Percentiles rank a stretch among this genome's conserved stretches.
These are phyloP conservation scores for Ophiostoma himal-ulmi DNA, from an alignment of 2,329 filamentous ascomycete genomes.

Conservation along the genomic window DNA sequence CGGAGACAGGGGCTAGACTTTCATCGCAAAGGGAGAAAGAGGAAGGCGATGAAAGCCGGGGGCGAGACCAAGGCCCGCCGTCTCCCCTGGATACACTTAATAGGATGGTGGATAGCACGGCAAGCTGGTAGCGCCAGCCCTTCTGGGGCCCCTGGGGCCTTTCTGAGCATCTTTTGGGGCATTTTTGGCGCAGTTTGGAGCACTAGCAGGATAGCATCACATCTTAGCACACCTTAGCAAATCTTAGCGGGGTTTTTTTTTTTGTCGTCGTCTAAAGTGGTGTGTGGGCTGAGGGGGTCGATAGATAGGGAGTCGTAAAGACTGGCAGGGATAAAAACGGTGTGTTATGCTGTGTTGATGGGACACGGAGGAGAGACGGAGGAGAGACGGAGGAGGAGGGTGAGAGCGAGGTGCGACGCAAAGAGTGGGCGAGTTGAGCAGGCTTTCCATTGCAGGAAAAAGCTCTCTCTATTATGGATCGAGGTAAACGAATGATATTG, in stretches of 20 bases:
- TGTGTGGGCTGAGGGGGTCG: slow-evolving; percentile 3
- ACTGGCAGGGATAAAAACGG: slow-evolving; percentile 2
- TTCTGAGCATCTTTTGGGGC: not conserved
- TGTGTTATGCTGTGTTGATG: not conserved
- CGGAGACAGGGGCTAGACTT: not conserved
- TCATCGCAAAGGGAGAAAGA: not conserved
- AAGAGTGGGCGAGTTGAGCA: not conserved
- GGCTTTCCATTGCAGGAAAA: not conserved
- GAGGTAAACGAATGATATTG: not conserved
- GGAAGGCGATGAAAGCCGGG: not conserved
- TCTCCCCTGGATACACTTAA: slow-evolving; percentile 9
- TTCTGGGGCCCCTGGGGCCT: not conserved
- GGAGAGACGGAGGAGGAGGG: not conserved
- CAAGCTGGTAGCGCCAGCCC: slow-evolving; percentile 6
- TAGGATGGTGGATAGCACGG: slow-evolving; percentile 7
- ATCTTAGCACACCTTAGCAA: slow-evolving; percentile 5
- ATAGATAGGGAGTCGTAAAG: slow-evolving; percentile 1
- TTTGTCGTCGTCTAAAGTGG: slow-evolving; percentile 2
- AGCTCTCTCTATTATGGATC: not conserved
- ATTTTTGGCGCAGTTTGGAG: not conserved
- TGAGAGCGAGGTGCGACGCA: not conserved
- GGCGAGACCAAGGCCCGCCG: slow-evolving; percentile 9
- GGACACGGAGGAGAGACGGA: not conserved
- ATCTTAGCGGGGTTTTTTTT: slow-evolving; percentile 7
- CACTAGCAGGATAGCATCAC: slow-evolving; percentile 6